Evolutionary conservation across 176 grass and related monocot species (phyloP), one percentile per base, ranked within the genome.

Genomic region (Zea luxurians): DNA sequence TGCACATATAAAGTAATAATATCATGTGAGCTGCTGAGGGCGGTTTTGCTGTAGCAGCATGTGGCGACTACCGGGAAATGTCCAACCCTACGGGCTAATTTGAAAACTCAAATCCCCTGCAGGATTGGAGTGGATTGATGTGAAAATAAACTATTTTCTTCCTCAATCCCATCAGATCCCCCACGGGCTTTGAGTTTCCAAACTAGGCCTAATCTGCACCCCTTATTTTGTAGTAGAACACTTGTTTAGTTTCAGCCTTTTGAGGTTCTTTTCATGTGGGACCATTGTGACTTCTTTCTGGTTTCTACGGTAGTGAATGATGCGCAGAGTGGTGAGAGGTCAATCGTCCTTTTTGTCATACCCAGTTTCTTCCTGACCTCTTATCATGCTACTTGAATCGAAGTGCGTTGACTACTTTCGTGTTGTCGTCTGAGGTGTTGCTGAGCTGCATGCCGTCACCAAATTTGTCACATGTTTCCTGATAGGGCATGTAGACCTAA

Each of bases 401-500:
- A 74, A 74, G 13, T 78, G 38, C 7, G 61, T 61, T 37, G 66
- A 61, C 78, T 66, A 68, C n/a, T 83, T 52, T 27, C 0, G 27
- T 27, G 27, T 27, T 27, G 27, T 27, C 27, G 27, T 27, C 38
- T 61, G 48, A 52, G 49, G 57, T 62, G 60, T 72, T 73, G 82
- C 60, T 55, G 73, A 61, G 73, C 61, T 44, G 49, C 73, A 67
- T 78, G 66, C 20, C 78, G 40, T 78, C 82, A 82, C 71, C 87
- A 85, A 89, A 81, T 82, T 67, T 84, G 78, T 81, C 82, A 77
- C 73, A 73, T 72, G 66, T 77, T 89, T 82, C 82, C 82, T 68
- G 73, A 72, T 81, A 66, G 73, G 82, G 87, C 77, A 89, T 85
- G 42, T 45, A 49, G 73, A 82, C 87, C 78, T 82, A 89, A 85